Evolutionary conservation across 768 basidiomycete species (phyloP), one percentile per base, ranked within the genome.

Genomic region (Dioszegia hungarica): DNA sequence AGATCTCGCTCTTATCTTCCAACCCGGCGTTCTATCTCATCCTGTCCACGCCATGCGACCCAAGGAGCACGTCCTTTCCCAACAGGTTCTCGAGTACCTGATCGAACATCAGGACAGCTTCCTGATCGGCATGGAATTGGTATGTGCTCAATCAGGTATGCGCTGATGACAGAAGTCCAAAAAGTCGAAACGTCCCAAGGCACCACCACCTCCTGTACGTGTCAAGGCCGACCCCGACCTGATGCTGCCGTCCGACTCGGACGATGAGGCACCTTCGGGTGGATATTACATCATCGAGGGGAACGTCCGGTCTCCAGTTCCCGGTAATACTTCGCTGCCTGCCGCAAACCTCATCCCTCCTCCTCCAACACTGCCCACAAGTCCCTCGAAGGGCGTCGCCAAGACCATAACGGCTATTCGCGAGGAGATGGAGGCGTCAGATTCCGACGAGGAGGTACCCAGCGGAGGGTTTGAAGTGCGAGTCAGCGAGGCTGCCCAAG

Each of bases 1-100:
- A 90, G 94, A 99, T 78, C 85, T 99, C 19, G 95, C 94, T 17
- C 88, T 94, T 43, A 94, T 98, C 63, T 99, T 99, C 77, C 88
- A 92, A 56, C 95, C 95, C 0, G 95, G 93, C 17, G 79, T 99
- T 4, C 85, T 99, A 57, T 88, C 90, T 9, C 90, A 92, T 73
- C 88, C 91, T 1, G 77, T 81, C 22, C 91, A 97, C 70, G 89
- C 90, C 68, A 83, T 93, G 80, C 83, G 83, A 5, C 91, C 91
- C 0, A 78, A 82, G 43, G 90, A 94, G 70, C 91, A 97, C 77
- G 83, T 84, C 9, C 82, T 90, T 8, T 90, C 87, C 62, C 94
- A 95, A 76, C 80, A 81, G 55, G 93, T 98, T 27, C 82, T 99
- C 47, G 92, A 97, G 73, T 97, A 95, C 75, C 80, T 99, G 51